These are phyloP conservation scores for Teratosphaeria zuluensis DNA, from an alignment of 2,329 filamentous ascomycete genomes.

Conservation along the genomic window DNA sequence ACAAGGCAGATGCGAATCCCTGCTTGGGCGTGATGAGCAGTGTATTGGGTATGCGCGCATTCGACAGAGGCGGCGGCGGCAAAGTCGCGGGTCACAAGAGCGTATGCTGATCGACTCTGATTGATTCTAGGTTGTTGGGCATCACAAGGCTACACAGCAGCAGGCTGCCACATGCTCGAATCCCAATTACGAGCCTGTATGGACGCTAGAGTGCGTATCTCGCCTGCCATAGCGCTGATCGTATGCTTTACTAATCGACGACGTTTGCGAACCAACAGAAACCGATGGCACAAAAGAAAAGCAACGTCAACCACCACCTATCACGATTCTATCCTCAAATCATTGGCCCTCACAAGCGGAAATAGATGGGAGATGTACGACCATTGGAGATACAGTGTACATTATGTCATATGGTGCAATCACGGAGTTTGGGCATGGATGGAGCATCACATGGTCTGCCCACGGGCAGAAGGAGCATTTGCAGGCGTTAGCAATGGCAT, in stretches of 20 bases:
- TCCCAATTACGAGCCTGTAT: constrained; percentile 58
- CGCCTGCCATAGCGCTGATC: background rate
- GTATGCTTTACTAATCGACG: background rate
- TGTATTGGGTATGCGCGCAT: constrained; percentile 47
- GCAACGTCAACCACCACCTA: constrained; percentile 85
- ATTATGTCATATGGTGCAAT: background rate
- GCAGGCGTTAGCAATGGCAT: background rate
- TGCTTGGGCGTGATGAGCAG: constrained; percentile 58
- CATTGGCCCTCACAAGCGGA: constrained; percentile 60
- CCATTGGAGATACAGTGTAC: background rate
- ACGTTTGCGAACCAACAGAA: constrained; percentile 42
- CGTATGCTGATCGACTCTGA: background rate
- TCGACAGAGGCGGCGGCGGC: background rate
- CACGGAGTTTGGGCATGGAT: background rate
- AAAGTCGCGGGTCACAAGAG: background rate
- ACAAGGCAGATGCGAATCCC: constrained; percentile 52
- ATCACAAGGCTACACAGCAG: constrained; percentile 59
- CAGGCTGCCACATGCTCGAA: constrained; percentile 51
- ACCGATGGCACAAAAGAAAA: constrained; percentile 52
- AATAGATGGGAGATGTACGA: constrained; percentile 29
- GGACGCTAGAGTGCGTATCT: constrained; percentile 60
- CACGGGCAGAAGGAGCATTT: background rate
- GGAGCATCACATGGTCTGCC: background rate
- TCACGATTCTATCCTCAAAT: constrained; percentile 65
- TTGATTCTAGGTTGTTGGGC: constrained; percentile 71